Percentiles rank a stretch among this genome's conserved stretches.
These are phyloP conservation scores for Paramecium pentaurelia DNA, from an alignment of 73 alveolate species.

Conservation along the genomic window DNA sequence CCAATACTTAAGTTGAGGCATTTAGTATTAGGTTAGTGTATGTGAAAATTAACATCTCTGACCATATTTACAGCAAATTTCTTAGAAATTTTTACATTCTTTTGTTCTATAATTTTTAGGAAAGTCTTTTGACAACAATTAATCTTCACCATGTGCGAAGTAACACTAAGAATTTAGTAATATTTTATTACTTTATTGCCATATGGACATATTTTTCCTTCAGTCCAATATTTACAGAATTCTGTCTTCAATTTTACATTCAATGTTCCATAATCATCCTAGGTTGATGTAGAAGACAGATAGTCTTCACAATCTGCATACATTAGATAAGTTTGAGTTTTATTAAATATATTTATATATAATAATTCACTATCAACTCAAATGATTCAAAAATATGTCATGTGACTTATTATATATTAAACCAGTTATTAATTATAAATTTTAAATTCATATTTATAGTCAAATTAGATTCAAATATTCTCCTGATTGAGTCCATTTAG, in stretches of 20 bases:
- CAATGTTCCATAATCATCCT: conserved; percentile 17
- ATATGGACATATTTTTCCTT: background rate
- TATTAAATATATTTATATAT: background rate
- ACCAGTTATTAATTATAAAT: background rate
- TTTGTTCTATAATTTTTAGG: conserved; percentile 28
- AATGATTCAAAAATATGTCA: conserved; percentile 22
- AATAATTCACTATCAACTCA: background rate
- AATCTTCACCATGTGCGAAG: conserved; percentile 24
- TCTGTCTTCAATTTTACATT: conserved; percentile 38
- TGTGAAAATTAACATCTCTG: conserved; percentile 13
- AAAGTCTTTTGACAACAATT: background rate
- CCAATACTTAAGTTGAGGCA: conserved; percentile 33
- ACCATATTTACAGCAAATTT: conserved; percentile 1
- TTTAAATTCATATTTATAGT: background rate
- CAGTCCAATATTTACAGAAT: conserved; percentile 22
- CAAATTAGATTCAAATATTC: background rate
- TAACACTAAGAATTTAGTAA: background rate
- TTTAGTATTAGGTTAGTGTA: background rate
- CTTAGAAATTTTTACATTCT: background rate
- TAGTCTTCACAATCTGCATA: conserved; percentile 23
- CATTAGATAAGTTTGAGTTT: background rate
- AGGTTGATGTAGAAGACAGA: conserved; percentile 18
- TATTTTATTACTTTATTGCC: background rate
- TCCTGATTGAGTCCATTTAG: background rate
- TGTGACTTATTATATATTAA: background rate